phyloP scores from a whole-genome alignment of 208 protist species.

The Acanthamoeba lenticulata region DNA sequence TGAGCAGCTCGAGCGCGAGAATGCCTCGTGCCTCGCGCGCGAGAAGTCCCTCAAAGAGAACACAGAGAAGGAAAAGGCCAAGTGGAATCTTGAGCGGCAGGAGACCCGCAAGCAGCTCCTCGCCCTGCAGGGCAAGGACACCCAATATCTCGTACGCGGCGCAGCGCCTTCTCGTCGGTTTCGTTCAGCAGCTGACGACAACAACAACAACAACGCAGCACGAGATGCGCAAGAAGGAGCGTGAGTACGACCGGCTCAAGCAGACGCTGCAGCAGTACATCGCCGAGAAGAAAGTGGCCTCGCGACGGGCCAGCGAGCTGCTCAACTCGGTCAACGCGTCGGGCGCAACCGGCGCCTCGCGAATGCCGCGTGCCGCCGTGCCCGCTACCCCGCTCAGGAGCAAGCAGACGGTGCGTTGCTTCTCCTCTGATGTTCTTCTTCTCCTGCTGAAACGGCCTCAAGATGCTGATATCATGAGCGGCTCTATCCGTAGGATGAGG shows the following conservation, averaged over 20 bases:
- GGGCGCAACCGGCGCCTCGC: not conserved
- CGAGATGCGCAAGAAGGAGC: slow-evolving; percentile 43
- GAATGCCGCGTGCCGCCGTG: slow-evolving; percentile 16
- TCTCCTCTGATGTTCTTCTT: not conserved
- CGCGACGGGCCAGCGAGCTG: not conserved
- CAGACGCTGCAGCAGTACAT: slow-evolving; percentile 54
- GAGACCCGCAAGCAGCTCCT: slow-evolving; percentile 28
- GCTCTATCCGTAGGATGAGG: not conserved
- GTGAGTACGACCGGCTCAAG: slow-evolving; percentile 2
- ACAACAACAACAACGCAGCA: no score
- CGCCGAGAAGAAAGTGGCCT: slow-evolving; percentile 7
- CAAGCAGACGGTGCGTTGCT: not conserved
- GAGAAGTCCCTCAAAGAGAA: slow-evolving; percentile 34
- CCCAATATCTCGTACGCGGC: not conserved
- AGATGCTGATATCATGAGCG: not conserved
- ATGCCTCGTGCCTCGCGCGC: not conserved
- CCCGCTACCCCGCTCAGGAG: not conserved
- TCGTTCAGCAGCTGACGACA: no score
- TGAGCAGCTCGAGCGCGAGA: slow-evolving; percentile 26
- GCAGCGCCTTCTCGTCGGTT: not conserved
- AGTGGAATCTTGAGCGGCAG: slow-evolving; percentile 42
- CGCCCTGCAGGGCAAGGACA: not conserved
- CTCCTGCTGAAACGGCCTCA: no score
- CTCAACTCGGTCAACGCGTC: not conserved
- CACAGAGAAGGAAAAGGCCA: not conserved